Conservation (phyloP, 1,284 basidiomycete genomes). For the Ceratobasidium theobromae region DNA sequence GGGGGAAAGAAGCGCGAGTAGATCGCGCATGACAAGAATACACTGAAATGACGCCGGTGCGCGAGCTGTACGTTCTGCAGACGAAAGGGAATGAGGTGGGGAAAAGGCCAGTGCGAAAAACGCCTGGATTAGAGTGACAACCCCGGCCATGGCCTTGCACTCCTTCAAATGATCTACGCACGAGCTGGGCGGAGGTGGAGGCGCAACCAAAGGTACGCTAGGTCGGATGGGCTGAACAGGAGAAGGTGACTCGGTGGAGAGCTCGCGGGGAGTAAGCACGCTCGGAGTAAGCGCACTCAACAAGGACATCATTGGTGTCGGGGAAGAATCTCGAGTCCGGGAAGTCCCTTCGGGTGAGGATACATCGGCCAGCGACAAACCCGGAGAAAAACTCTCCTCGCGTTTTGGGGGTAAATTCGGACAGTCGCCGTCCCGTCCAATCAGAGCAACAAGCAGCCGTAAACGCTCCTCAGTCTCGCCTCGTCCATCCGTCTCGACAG, state of each 20-base stretch:
- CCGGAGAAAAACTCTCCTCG: too few species aligned
- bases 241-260: neutral
- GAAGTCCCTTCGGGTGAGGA: neutral
- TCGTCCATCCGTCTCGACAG: slow-evolving; percentile 18
- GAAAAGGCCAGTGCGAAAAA: slow-evolving; percentile 49
- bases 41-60: slow-evolving; percentile 47
- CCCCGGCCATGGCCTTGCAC: slow-evolving; percentile 45
- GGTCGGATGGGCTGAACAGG: neutral
- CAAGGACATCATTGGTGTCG: slow-evolving; percentile 25
- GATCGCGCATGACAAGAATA: slow-evolving; percentile 48
- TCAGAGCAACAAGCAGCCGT: slow-evolving; percentile 1
- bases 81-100: slow-evolving; percentile 42
- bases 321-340: slow-evolving; percentile 23
- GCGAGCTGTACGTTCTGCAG: slow-evolving; percentile 40
- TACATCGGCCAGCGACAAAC: neutral
- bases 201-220: neutral
- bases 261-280: neutral
- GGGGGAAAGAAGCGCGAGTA: slow-evolving; percentile 46
- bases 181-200: neutral
- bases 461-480: slow-evolving; percentile 28
- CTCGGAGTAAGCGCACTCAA: slow-evolving; percentile 14
- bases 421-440: neutral
- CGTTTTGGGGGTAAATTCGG: neutral
- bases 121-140: slow-evolving; percentile 48
- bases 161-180: slow-evolving; percentile 7